Base-by-base conservation (phyloP, 2,329 filamentous ascomycete species). In the Hypoxylon sp. region DNA sequence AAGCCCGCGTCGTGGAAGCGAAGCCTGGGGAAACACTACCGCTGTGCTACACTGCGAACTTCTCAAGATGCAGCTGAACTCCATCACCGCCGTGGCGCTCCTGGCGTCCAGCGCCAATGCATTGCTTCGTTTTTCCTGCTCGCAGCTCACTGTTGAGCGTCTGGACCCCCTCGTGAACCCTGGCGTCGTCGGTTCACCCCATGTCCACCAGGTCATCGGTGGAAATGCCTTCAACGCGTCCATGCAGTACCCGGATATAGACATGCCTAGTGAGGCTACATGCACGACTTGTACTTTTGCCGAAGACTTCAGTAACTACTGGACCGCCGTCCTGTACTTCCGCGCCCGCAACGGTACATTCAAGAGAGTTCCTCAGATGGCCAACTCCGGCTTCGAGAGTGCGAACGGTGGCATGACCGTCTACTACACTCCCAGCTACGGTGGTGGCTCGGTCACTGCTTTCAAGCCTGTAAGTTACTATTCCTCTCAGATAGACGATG, bases 151-250 rank as follows among this genome's bases (percentile, higher is more conserved):
- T 40, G 67, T 82, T 40, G 61, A 64, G 46, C 61, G 62, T 36
- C 43, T 62, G 2, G 63, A 65, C 43, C 63, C 63, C 5, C 48
- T 63, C 4, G 64, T 64, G 7, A 42, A 54, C 32, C 63, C 63
- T 9, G 79, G 78, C 3, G 47, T 51, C 2, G 71, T 77, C 7
- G 76, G 78, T 5, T 72, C 78, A 4, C 65, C 67, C 13, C 80
- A 84, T 66, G 73, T 80, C 5, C 81, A 83, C 63, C 79, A 76
- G 26, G 75, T 84, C 51, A 73, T 78, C 55, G 80, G 82, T 50
- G 71, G 70, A 6, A 71, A 73, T 49, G 67, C 71, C 4, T 73
- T 73, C 65, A 72, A 72, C 25, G 12, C 34, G 16, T 55, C 53
- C 5, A 61, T 61, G 56, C 59, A 58, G 7, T 55, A 55, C 27